Evolutionary conservation across 345 rosid species (phyloP), one percentile per base, ranked within the genome.

Genomic region (Odontarrhena argentea): DNA sequence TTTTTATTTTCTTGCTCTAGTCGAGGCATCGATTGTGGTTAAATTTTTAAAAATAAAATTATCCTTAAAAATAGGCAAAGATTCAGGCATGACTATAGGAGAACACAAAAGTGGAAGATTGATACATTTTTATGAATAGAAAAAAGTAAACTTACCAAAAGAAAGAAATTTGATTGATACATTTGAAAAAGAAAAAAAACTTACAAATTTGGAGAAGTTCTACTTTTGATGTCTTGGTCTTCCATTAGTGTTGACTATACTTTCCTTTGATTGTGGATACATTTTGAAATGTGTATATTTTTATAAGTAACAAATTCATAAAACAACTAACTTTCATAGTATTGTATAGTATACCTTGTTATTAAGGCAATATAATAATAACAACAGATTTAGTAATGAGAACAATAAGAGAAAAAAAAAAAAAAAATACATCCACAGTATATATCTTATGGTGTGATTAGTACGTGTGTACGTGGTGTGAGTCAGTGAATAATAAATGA

Each of bases 11-110:
- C 32, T 48, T 6, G 3, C 67, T 5, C 13, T 50, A 36, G 40
- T 18, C 76, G 42, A 73, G 59, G 76, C 71, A 65, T 65, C 61
- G 71, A 73, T 58, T 43, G 2, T 37, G 55, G 49, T 50, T 42
- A 58, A 34, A 57, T 43, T 1, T 28, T 3, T 2, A 28, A 32
- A 38, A 15, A 14, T 7, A 42, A 14, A 28, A 3, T 55, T 49
- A 64, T 40, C 60, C 65, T 24, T 22, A 34, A 50, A 72, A 49
- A 18, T 38, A 56, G 70, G 52, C 3, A 36, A 15, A 40, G 9
- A 40, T 13, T 38, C 9, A 60, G 48, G 45, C 67, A 60, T 45
- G 55, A 43, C 26, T 13, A 34, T 50, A 50, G 25, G 43, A 50
- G 30, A 52, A 60, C 43, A 54, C 24, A 47, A 55, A 63, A 71